These are phyloP conservation scores for Calvatia gigantea DNA, from an alignment of 768 basidiomycete species.

Conservation along the genomic window DNA sequence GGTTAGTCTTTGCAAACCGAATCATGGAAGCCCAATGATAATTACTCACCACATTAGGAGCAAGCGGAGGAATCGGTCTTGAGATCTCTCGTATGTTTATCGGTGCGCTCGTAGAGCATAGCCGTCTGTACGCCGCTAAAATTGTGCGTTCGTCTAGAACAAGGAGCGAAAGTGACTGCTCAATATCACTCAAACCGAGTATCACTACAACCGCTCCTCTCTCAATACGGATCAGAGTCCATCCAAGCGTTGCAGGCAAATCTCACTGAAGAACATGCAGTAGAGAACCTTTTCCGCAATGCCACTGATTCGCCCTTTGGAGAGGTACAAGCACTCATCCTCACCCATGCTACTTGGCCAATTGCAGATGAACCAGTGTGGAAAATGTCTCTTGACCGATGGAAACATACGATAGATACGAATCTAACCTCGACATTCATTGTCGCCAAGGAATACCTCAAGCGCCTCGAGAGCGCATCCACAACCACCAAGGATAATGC, in stretches of 20 bases:
- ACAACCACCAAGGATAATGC: constrained; percentile 50
- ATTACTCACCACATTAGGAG: constrained; percentile 38
- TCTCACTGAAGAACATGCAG: constrained; percentile 53
- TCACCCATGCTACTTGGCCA: constrained; percentile 61
- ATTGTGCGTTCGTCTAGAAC: constrained; percentile 43
- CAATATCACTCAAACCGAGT: constrained; percentile 58
- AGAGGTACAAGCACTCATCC: constrained; percentile 51
- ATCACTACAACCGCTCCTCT: constrained; percentile 37
- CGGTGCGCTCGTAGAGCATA: constrained; percentile 32
- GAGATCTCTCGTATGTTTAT: constrained; percentile 56
- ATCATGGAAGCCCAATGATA: not conserved
- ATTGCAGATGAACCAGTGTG: constrained; percentile 44
- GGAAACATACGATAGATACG: constrained; percentile 56
- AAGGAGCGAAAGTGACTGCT: constrained; percentile 68
- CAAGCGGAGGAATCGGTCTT: constrained; percentile 74
- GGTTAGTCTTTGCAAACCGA: constrained; percentile 34
- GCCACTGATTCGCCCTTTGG: constrained; percentile 36
- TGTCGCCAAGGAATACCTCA: constrained; percentile 59
- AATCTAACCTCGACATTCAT: constrained; percentile 71
- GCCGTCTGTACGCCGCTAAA: not conserved
- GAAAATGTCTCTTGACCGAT: constrained; percentile 58
- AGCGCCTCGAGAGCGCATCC: constrained; percentile 34
- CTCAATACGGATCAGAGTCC: constrained; percentile 29
- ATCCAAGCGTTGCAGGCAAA: constrained; percentile 49
- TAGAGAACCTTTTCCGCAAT: constrained; percentile 43